phyloP scores from a whole-genome alignment of 345 rosid species.

The Bruguiera parviflora region DNA sequence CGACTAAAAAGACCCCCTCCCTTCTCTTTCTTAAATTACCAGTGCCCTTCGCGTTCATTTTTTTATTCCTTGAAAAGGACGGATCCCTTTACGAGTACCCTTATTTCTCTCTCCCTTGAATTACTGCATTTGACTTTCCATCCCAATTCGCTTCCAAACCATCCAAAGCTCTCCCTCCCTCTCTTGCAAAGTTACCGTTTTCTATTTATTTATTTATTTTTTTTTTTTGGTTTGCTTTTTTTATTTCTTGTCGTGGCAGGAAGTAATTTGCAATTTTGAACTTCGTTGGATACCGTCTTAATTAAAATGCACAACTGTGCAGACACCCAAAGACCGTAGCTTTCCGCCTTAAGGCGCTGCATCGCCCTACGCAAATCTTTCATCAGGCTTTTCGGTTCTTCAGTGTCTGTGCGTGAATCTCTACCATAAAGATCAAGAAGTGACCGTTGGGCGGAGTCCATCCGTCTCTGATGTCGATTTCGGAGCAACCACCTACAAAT shows the following conservation, averaged over 20 bases:
- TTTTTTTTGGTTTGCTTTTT: background rate
- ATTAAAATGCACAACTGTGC: slow-evolving; percentile 47
- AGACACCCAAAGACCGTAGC: slow-evolving; percentile 16
- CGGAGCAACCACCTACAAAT: slow-evolving; percentile 28
- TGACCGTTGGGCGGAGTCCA: slow-evolving; percentile 13
- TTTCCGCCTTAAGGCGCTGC: slow-evolving; percentile 22
- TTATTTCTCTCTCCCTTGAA: background rate
- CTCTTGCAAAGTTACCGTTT: background rate
- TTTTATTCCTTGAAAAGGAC: background rate
- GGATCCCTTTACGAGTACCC: background rate
- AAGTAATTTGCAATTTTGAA: background rate
- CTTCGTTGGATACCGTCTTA: slow-evolving; percentile 4
- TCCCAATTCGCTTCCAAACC: too few species aligned
- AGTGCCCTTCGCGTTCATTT: too few species aligned
- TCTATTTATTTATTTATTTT: background rate
- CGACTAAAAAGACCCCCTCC: too few species aligned
- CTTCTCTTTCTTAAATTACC: too few species aligned
- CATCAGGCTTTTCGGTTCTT: background rate
- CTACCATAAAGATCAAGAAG: slow-evolving; percentile 6
- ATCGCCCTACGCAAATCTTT: background rate
- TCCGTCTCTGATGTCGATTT: slow-evolving; percentile 35
- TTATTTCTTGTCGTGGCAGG: too few species aligned
- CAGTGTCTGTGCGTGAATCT: slow-evolving; percentile 5
- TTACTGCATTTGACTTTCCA: too few species aligned
- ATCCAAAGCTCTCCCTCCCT: too few species aligned